Percentiles rank a stretch among this genome's conserved stretches.
These are phyloP conservation scores for Gossypium davidsonii DNA, from an alignment of 441 rosid genomes.

Conservation along the genomic window DNA sequence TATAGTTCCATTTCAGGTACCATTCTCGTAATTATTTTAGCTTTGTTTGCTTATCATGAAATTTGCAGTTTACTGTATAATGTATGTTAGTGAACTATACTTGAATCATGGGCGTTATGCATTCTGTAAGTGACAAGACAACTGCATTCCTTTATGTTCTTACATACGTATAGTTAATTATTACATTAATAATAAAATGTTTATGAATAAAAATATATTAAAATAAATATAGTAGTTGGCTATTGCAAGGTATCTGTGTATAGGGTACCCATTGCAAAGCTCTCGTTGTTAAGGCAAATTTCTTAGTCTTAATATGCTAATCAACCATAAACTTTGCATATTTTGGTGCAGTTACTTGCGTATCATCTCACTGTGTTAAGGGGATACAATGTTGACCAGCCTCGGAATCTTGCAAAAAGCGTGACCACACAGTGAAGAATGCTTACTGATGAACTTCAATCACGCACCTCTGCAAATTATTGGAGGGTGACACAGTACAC, in stretches of 20 bases:
- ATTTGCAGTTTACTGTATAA: neutral
- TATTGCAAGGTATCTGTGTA: neutral
- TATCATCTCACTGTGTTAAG: slow-evolving; percentile 91
- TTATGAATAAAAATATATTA: neutral
- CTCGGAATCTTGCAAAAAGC: slow-evolving; percentile 93
- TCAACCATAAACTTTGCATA: slow-evolving; percentile 3
- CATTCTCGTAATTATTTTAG: neutral
- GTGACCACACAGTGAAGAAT: slow-evolving; percentile 70
- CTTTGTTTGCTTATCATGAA: neutral
- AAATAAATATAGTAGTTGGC: neutral
- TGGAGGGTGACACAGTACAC: neutral
- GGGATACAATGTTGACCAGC: slow-evolving; percentile 93
- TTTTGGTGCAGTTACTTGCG: slow-evolving; percentile 62
- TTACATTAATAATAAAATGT: neutral
- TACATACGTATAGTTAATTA: neutral
- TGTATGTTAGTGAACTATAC: neutral
- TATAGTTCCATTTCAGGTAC: slow-evolving; percentile 85
- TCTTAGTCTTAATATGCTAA: neutral
- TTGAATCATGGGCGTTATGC: neutral
- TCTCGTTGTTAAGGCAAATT: neutral
- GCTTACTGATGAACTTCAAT: neutral
- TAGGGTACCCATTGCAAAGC: neutral
- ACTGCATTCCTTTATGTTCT: neutral
- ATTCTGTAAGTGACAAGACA: neutral
- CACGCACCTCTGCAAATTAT: neutral